Evolutionary conservation across 495 filamentous ascomycete species (phyloP).

Genomic region (Penicillium cosmopolitanum): DNA sequence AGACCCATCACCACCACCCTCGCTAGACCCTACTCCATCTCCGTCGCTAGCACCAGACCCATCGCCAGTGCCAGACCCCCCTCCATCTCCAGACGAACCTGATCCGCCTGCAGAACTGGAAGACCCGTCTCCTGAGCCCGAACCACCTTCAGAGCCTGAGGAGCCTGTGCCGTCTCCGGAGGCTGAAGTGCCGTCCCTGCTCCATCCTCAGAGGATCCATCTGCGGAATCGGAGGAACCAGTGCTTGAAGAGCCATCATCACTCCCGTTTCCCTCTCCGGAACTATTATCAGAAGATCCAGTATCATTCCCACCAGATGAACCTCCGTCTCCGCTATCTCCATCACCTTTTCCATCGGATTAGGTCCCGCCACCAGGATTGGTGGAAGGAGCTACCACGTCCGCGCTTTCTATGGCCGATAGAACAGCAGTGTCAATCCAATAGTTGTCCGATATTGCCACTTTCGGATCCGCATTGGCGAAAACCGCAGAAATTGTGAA

Average conservation of each 20-base stretch:
- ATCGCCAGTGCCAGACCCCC: background rate
- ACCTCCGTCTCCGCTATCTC: background rate
- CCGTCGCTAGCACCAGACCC: background rate
- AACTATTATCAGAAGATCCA: background rate
- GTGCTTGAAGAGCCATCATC: background rate
- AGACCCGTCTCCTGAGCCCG: too few relatives aligned
- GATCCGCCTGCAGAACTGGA: too few relatives aligned
- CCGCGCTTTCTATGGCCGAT: conserved; percentile 11
- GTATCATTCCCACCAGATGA: background rate
- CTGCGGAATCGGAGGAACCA: background rate
- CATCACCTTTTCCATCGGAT: too few relatives aligned
- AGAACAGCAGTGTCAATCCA: conserved; percentile 15
- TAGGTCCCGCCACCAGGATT: too few relatives aligned
- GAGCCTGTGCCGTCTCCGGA: too few relatives aligned
- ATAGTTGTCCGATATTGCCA: conserved; percentile 11
- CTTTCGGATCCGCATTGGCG: conserved; percentile 4
- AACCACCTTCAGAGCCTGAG: too few relatives aligned
- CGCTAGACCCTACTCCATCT: too few relatives aligned
- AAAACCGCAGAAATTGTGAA: conserved; percentile 7
- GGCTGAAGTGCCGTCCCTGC: background rate
- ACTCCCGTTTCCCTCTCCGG: background rate
- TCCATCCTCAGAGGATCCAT: background rate
- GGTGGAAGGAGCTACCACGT: background rate
- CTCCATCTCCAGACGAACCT: background rate
- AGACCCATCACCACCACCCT: background rate